Base-by-base conservation (phyloP, 768 basidiomycete species). In the Cyclocybe cylindracea region DNA sequence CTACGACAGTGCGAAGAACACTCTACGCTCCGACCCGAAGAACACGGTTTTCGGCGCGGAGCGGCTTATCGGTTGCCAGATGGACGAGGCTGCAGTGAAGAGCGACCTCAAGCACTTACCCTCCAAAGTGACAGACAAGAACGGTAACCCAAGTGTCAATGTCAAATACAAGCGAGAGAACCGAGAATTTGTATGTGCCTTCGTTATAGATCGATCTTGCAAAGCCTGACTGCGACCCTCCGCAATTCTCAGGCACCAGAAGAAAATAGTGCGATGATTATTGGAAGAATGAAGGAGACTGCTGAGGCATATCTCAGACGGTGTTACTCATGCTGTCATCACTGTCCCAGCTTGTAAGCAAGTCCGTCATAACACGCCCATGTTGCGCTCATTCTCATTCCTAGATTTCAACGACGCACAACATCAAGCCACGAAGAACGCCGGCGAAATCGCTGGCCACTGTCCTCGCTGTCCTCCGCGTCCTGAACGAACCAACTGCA, bases 41-140 rank as follows among this genome's bases (percentile, higher is more conserved):
- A 98, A 98, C 72, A 97, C 94, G 5, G 87, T 96, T 48, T 97
- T 96, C 62, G 94, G 96, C 71, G 92, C 93, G 43, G 97, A 96
- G 66, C 91, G 94, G 68, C 83, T 96, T 56, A 93, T 95, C 60
- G 91, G 93, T 58, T 88, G 88, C 62, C 86, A 84, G 62, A 75
- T 86, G 64, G 83, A 87, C 48, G 92, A 95, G 65, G 71, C 75
- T 33, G 91, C 93, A 57, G 77, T 94, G 53, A 76, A 89, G 69
- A 83, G 83, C 19, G 91, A 94, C 67, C 76, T 86, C 60, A 92
- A 89, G 72, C 91, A 94, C 73, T 91, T 86, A 84, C 90, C 91
- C 0, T 95, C 93, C 77, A 77, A 76, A 56, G 79, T 95, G 51
- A 68, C 78, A 29, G 80, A 87, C 66, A 89, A 84, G 71, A 77